Evolutionary conservation across 2,329 filamentous ascomycete species (phyloP).

Genomic region (Cytospora piceae): DNA sequence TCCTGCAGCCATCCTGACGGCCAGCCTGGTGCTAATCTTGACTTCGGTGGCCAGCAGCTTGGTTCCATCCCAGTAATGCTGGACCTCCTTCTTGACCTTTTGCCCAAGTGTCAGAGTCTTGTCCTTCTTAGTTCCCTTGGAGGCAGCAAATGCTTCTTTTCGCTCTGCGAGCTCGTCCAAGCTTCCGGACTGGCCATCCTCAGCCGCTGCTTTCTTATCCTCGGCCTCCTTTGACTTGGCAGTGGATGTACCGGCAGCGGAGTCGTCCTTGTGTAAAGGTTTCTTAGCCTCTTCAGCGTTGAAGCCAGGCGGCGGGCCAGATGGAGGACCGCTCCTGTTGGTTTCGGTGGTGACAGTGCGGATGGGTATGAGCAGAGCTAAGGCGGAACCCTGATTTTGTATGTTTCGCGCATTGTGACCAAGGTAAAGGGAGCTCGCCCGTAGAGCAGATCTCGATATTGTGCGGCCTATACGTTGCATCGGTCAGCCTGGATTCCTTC

Average conservation of each 20-base stretch:
- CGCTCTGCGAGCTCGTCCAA: constrained; percentile 66
- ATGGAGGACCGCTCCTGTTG: constrained; percentile 52
- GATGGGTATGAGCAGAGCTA: constrained; percentile 61
- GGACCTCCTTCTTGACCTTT: constrained; percentile 90
- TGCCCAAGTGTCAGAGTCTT: constrained; percentile 89
- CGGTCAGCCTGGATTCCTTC: constrained; percentile 35
- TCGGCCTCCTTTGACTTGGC: constrained; percentile 40
- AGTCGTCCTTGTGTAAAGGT: constrained; percentile 65
- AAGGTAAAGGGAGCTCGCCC: constrained; percentile 51
- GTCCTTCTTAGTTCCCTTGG: constrained; percentile 66
- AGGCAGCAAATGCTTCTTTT: constrained; percentile 64
- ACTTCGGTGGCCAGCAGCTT: constrained; percentile 93
- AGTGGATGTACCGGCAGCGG: constrained; percentile 42
- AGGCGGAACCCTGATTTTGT: constrained; percentile 50
- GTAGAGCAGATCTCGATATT: constrained; percentile 50
- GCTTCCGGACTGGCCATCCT: constrained; percentile 42
- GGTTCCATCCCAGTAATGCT: constrained; percentile 98
- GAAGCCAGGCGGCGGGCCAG: constrained; percentile 84
- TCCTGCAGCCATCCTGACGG: constrained; percentile 95
- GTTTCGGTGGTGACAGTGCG: constrained; percentile 63
- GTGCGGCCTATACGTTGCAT: constrained; percentile 44
- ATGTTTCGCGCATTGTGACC: constrained; percentile 52
- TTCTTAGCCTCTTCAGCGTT: constrained; percentile 89
- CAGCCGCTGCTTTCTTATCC: constrained; percentile 30
- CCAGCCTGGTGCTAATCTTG: constrained; percentile 87